Evolutionary conservation across 768 basidiomycete species (phyloP).

Genomic region (Mycena indigotica): DNA sequence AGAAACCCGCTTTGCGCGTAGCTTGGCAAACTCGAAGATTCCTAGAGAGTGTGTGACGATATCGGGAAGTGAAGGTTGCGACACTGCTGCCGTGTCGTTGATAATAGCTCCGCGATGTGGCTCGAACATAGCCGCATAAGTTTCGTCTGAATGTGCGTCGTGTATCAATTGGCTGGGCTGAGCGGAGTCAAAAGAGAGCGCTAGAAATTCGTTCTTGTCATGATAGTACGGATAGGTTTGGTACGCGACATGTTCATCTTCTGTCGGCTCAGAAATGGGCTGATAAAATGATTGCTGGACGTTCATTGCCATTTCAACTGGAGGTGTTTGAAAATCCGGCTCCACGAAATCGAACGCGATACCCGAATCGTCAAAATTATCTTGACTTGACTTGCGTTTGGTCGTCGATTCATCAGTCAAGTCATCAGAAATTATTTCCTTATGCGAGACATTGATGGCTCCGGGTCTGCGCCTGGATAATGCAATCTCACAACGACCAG

Average conservation of each 20-base stretch:
- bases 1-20: slow-evolving; percentile 42
- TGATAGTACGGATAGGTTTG: slow-evolving; percentile 11
- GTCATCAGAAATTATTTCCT: slow-evolving; percentile 14
- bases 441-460: no score
- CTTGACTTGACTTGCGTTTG: slow-evolving; percentile 26
- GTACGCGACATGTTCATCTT: no score
- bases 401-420: slow-evolving; percentile 3
- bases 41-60: slow-evolving; percentile 35
- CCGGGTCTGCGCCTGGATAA: slow-evolving; percentile 46
- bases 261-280: no score
- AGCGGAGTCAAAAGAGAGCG: slow-evolving; percentile 24
- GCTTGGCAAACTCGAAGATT: slow-evolving; percentile 40
- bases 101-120: slow-evolving; percentile 13
- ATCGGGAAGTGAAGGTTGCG: slow-evolving; percentile 18
- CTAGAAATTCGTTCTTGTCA: slow-evolving; percentile 20
- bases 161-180: slow-evolving; percentile 14
- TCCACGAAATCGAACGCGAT: slow-evolving; percentile 18
- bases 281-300: no score
- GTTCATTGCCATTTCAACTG: no score
- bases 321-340: neutral
- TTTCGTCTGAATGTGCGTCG: slow-evolving; percentile 10
- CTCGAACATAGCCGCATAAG: slow-evolving; percentile 12
- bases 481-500: slow-evolving; percentile 33
- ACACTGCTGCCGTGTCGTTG: slow-evolving; percentile 13
- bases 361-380: slow-evolving; percentile 26